Evolutionary conservation across 352 stramenopile genomes (phyloP), one percentile per base, ranked within the genome.

Genomic region (Globisporangium cylindrosporum): DNA sequence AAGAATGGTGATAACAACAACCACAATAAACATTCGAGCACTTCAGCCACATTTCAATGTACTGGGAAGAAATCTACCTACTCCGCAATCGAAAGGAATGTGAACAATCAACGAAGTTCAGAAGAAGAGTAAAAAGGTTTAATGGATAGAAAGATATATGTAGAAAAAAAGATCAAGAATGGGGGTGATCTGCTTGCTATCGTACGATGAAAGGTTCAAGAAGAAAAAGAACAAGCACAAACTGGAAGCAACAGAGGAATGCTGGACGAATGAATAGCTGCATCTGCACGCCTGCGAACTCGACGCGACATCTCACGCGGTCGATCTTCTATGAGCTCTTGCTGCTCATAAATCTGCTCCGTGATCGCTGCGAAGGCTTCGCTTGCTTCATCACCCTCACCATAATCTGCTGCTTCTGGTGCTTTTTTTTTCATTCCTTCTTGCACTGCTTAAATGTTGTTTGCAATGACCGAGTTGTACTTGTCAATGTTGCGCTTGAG

Each of bases 401-500:
- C 41, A 49, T 59, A 18, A 15, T 59, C 32, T 8, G 24, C 5
- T 22, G 10, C 59, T 32, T 51, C 22, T 10, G 9, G 24, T 55
- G 41, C 38, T 25, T 55, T 22, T 8, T 8, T 25, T 29, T 9
- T 34, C 25, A 12, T n/a, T 34, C 34, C 25, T 18, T 25, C 54
- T 59, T 59, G 43, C 43, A 51, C 18, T 10, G 14, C 63, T 88
- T 89, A 96, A 75, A 95, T 95, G 74, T 92, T 94, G 81, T 95
- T 93, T 66, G 89, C 89, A 62, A 95, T 95, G 68, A 95, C 84
- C 57, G 81, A 83, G 78, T 94, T 96, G 84, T 96, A 96, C 79
- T 92, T 92, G 75, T 93, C 83, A 51, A 96, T 92, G 78, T 96
- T 96, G 74, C 89, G 87, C 87, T 96, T 96, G 53, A 96, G 80